phyloP scores from a whole-genome alignment of 345 rosid species.

The Murraya paniculata region DNA sequence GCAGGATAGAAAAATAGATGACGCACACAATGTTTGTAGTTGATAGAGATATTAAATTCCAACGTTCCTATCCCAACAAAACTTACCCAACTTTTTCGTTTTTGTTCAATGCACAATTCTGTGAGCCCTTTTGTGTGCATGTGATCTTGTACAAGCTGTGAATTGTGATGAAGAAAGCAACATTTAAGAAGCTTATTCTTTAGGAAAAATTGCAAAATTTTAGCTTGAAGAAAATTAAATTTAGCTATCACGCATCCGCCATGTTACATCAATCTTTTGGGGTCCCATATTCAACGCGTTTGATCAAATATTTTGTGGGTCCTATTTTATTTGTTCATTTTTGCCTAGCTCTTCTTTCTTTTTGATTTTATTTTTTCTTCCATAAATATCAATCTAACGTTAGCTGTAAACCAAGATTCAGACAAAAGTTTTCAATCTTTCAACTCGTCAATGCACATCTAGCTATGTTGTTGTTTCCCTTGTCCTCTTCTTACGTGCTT shows the following conservation, averaged over 20 bases:
- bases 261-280: constrained; percentile 11
- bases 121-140: constrained; percentile 6
- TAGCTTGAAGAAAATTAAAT: background rate
- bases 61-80: background rate
- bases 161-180: no score
- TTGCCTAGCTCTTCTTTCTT: background rate
- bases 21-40: constrained; percentile 8
- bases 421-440: constrained; percentile 20
- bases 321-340: background rate
- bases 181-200: no score
- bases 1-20: constrained; percentile 18
- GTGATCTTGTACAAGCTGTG: constrained; percentile 11
- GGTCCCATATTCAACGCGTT: constrained; percentile 46
- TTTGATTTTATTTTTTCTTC: constrained; percentile 2
- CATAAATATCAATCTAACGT: background rate
- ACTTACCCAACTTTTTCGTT: background rate
- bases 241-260: constrained; percentile 11
- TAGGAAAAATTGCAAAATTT: background rate
- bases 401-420: constrained; percentile 41
- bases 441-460: background rate
- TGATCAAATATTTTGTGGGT: constrained; percentile 7
- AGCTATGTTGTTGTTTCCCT: constrained; percentile 3
- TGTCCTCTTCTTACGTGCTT: constrained; percentile 3
- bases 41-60: constrained; percentile 9
- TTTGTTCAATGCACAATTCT: constrained; percentile 18